Percentiles rank a stretch among this genome's conserved stretches.
Evolutionary conservation across 257 asterid species (phyloP).

Genomic region (Rhazya stricta): DNA sequence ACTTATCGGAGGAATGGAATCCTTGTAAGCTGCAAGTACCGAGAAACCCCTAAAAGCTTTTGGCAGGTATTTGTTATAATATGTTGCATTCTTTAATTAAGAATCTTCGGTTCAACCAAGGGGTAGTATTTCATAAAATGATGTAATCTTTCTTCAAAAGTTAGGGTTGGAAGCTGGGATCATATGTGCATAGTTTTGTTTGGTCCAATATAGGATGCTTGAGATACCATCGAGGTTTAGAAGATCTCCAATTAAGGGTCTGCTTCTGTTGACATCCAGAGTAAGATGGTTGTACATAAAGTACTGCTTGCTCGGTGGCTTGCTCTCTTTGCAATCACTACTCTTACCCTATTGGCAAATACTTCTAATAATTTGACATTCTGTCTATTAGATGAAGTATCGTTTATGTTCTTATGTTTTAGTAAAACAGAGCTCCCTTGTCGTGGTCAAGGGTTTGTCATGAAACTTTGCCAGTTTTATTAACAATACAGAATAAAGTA

Average conservation of each 20-base stretch:
- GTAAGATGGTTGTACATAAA: background rate
- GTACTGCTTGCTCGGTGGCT: background rate
- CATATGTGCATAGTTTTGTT: background rate
- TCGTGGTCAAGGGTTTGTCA: background rate
- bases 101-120: background rate
- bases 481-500: background rate
- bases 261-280: background rate
- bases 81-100: constrained; percentile 4
- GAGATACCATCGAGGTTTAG: background rate
- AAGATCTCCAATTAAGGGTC: background rate
- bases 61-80: constrained; percentile 59
- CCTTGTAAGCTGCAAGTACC: constrained; percentile 89
- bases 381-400: background rate
- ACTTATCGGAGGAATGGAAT: constrained; percentile 63
- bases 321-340: background rate
- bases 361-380: background rate
- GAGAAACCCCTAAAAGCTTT: constrained; percentile 57
- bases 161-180: background rate
- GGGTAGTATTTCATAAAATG: background rate
- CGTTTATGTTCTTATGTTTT: background rate
- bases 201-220: background rate
- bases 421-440: background rate
- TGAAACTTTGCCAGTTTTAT: background rate
- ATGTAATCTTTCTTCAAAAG: background rate
- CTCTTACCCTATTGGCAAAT: background rate